A percentile compares a stretch with the other conserved stretches of the same genome.
Conservation (phyloP, 2,329 filamentous ascomycete species). For the Metarhizium rileyi region DNA sequence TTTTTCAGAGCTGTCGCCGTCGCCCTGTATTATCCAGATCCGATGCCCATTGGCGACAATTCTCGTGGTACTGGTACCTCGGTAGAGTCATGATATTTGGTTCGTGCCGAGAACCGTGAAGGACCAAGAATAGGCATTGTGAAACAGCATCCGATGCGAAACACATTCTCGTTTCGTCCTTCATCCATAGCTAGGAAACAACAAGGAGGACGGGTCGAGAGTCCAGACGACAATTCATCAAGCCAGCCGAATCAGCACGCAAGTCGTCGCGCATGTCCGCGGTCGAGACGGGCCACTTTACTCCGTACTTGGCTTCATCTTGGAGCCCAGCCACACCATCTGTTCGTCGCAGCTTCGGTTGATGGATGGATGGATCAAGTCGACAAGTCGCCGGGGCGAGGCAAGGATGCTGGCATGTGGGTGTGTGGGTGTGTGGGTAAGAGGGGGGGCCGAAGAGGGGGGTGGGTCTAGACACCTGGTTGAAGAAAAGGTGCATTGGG, state of each 20-base stretch:
- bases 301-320: not conserved
- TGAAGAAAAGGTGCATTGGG: no score
- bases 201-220: not conserved
- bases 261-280: not conserved
- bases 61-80: no score
- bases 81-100: not conserved
- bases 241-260: no score
- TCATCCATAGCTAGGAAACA: not conserved
- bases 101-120: not conserved
- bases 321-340: not conserved
- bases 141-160: not conserved
- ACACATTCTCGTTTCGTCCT: not conserved
- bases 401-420: not conserved
- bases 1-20: not conserved
- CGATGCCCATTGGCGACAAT: no score
- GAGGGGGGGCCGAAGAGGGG: no score
- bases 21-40: no score
- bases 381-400: not conserved
- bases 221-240: not conserved
- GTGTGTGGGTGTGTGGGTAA: not conserved
- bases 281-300: not conserved
- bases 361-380: not conserved
- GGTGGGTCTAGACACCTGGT: no score
- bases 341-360: not conserved
- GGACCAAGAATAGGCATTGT: not conserved